These are phyloP conservation scores for Capillidium heterosporum DNA, from an alignment of 371 early-diverging fungal species.

Conservation along the genomic window DNA sequence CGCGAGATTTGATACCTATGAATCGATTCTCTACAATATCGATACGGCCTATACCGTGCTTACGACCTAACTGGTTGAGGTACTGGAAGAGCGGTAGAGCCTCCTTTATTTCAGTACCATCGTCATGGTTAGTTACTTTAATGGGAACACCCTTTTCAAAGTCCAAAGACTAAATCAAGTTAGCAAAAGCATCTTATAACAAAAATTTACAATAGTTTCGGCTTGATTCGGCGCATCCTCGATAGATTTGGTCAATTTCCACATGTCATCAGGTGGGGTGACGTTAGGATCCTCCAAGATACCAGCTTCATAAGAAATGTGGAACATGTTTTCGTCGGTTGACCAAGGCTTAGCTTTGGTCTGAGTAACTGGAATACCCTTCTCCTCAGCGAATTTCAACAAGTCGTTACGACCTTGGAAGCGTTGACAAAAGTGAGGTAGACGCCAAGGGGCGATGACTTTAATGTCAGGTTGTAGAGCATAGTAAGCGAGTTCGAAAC, in stretches of 20 bases:
- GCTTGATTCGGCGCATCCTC: slow-evolving; percentile 91
- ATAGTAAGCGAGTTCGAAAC: slow-evolving; percentile 94
- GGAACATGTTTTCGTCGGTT: slow-evolving; percentile 97
- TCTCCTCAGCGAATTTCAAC: slow-evolving; percentile 76
- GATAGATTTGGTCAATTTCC: slow-evolving; percentile 90
- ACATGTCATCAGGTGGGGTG: slow-evolving; percentile 92
- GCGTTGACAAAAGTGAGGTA: slow-evolving; percentile 55
- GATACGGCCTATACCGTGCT: slow-evolving; percentile 92
- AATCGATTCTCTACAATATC: slow-evolving; percentile 97
- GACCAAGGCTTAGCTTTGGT: slow-evolving; percentile 94
- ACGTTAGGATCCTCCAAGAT: slow-evolving; percentile 86
- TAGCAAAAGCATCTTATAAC: neutral
- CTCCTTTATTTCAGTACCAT: slow-evolving; percentile 41
- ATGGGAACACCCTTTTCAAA: slow-evolving; percentile 79
- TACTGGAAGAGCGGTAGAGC: slow-evolving; percentile 76
- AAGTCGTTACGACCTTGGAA: slow-evolving; percentile 88
- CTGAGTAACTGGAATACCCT: slow-evolving; percentile 86
- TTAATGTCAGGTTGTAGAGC: slow-evolving; percentile 81
- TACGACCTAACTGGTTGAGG: slow-evolving; percentile 84
- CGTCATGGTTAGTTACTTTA: slow-evolving; percentile 66
- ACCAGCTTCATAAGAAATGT: slow-evolving; percentile 94
- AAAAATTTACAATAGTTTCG: slow-evolving; percentile 66
- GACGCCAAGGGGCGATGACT: slow-evolving; percentile 91
- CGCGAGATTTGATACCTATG: slow-evolving; percentile 95
- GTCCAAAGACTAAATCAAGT: slow-evolving; percentile 27